Evolutionary conservation across 805 yeast species (phyloP).

Genomic region (Citeromyces matritensis): DNA sequence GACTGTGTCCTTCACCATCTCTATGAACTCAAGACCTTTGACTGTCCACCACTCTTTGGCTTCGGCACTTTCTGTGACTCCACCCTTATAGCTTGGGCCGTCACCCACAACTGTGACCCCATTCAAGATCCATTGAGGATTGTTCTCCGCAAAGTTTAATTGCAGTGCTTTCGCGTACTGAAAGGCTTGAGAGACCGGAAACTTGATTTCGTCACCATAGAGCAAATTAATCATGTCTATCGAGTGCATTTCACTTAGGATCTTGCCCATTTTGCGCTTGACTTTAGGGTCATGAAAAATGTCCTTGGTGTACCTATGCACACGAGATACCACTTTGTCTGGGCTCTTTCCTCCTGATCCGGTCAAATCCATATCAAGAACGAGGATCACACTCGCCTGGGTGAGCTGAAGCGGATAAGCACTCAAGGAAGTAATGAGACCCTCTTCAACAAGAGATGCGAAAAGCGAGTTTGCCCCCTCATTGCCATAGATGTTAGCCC

Average conservation of each 20-base stretch:
- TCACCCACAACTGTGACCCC: conserved; percentile 19
- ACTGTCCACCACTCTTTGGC: conserved; percentile 25
- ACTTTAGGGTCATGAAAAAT: conserved; percentile 6
- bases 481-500: conserved; percentile 52
- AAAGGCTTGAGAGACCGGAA: conserved; percentile 34
- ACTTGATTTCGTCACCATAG: conserved; percentile 17
- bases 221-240: conserved; percentile 30
- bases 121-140: conserved; percentile 24
- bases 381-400: conserved; percentile 20
- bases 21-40: conserved; percentile 19
- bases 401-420: conserved; percentile 26
- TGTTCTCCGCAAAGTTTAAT: conserved; percentile 13
- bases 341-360: conserved; percentile 24
- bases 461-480: conserved; percentile 39
- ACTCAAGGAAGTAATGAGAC: conserved; percentile 19
- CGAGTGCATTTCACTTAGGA: conserved; percentile 29
- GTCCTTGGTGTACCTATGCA: conserved; percentile 17
- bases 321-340: conserved; percentile 13
- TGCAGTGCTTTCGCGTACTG: conserved; percentile 23
- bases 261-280: conserved; percentile 16
- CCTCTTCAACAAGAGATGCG: conserved; percentile 17
- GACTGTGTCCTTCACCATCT: conserved; percentile 15
- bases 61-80: conserved; percentile 14
- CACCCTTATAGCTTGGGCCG: conserved; percentile 9
- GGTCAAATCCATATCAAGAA: conserved; percentile 35